Evolutionary conservation across 192 early-diverging fungal genomes (phyloP).

Genomic region (Gonapodya sp.): DNA sequence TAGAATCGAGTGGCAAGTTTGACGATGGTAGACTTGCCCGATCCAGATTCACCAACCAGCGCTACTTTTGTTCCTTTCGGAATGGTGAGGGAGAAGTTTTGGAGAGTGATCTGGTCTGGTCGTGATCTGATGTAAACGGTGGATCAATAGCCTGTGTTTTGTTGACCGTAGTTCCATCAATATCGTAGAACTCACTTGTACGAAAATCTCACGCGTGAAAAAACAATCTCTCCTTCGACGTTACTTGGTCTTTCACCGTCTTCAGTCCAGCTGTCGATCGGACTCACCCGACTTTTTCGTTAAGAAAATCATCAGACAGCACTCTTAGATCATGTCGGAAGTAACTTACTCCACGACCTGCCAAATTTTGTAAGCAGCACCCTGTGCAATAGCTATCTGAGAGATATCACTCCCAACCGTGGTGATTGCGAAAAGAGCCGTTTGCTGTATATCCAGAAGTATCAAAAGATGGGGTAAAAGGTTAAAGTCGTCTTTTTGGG

Average conservation of each 20-base stretch:
- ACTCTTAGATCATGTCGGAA: constrained; percentile 9
- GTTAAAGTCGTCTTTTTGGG: no score
- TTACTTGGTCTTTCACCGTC: background rate
- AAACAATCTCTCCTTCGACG: constrained; percentile 58
- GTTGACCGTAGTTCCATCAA: constrained; percentile 69
- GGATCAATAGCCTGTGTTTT: constrained; percentile 63
- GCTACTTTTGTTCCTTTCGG: constrained; percentile 74
- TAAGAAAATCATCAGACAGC: constrained; percentile 31
- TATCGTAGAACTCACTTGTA: no score
- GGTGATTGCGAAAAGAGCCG: background rate
- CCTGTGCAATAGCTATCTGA: background rate
- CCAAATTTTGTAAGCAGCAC: background rate
- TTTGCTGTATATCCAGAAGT: no score
- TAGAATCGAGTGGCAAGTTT: constrained; percentile 81
- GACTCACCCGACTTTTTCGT: constrained; percentile 19
- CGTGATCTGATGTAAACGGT: constrained; percentile 62
- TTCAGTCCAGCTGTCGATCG: background rate
- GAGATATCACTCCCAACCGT: background rate
- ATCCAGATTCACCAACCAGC: constrained; percentile 78
- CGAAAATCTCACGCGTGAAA: constrained; percentile 64
- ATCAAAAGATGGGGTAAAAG: no score
- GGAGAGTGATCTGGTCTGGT: constrained; percentile 21
- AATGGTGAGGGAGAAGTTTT: background rate
- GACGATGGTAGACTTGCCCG: constrained; percentile 76
- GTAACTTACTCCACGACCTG: background rate